Base-by-base conservation (phyloP, 1,284 basidiomycete genomes). In the Leccinum angustisporum region DNA sequence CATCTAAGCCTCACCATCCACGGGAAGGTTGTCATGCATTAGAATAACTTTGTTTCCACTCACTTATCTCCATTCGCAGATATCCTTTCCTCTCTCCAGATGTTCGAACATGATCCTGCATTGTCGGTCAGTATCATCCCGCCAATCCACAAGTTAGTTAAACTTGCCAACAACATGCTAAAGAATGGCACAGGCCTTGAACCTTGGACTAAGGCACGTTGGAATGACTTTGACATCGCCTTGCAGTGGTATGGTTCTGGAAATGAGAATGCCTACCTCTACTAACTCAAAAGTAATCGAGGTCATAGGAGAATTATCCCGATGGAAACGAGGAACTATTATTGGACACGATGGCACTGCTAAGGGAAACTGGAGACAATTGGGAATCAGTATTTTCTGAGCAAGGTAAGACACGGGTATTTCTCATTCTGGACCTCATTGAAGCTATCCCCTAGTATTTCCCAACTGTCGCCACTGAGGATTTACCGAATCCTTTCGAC, bases 221-320 rank as follows among this genome's bases (percentile, higher is more conserved):
- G 83, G 84, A 82, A 84, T 68, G 83, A 86, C 65, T 85, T 84
- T 65, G 81, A 83, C 40, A 81, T 84, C 11, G 71, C 76, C 34
- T 64, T 84, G 63, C 82, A 85, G 70, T 85, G 84, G 83, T 70
- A 34, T 52, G 33, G 25, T 21, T 36, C 77, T 54, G 9, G 9
- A 54, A 33, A 30, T 16, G 13, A 51, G 9, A 27, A 27, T 14
- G 25, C n/a, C n/a, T n/a, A 25, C 14, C n/a, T 52, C 14, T 9
- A 14, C 40, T 43, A 6, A 31, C 53, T 43, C 33, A 33, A 21
- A 7, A 27, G 27, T 43, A 34, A 10, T 27, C 21, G 57, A 40
- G 64, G 59, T 52, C 56, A 48, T 60, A 56, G n/a, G 54, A 60
- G n/a, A 51, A 60, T 14, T 56, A 52, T 27, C 59, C 59, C 7